phyloP scores from a whole-genome alignment of 1,284 basidiomycete species.

The Psilocybe mexicana region DNA sequence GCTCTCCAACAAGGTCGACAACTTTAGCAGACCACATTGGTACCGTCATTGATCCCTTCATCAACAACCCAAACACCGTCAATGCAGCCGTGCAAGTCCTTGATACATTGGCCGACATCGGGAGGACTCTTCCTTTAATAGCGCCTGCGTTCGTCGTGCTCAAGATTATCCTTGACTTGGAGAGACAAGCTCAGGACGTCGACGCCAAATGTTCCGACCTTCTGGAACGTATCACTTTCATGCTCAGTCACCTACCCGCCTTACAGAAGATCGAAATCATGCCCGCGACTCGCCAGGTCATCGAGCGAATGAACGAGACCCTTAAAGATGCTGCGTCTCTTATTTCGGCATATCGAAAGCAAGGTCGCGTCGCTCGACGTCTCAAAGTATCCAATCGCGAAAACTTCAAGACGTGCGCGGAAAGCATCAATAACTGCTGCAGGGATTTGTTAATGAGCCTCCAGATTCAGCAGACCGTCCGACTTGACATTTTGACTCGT shows the following conservation, averaged over 20 bases:
- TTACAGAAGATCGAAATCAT: constrained; percentile 33
- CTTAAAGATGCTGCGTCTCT: constrained; percentile 30
- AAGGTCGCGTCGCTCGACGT: constrained; percentile 32
- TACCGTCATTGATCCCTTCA: constrained; percentile 13
- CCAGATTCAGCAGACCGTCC: constrained; percentile 38
- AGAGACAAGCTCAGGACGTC: constrained; percentile 36
- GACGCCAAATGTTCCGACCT: constrained; percentile 39
- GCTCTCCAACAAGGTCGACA: constrained; percentile 5
- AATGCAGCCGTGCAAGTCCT: constrained; percentile 31
- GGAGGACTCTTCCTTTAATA: constrained; percentile 36
- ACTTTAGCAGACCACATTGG: constrained; percentile 9
- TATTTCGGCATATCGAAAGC: constrained; percentile 37
- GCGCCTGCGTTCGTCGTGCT: constrained; percentile 39
- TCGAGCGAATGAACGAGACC: constrained; percentile 29
- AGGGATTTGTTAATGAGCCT: constrained; percentile 39
- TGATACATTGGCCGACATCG: constrained; percentile 34
- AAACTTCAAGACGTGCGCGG: constrained; percentile 26
- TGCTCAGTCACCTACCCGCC: constrained; percentile 37
- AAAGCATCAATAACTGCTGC: constrained; percentile 32
- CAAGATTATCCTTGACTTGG: constrained; percentile 39
- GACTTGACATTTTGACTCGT: constrained; percentile 36
- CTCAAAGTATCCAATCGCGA: constrained; percentile 37
- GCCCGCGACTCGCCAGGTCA: constrained; percentile 31
- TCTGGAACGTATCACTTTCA: constrained; percentile 40
- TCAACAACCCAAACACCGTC: constrained; percentile 21